Base-by-base conservation (phyloP, 805 yeast genomes). In the Zygotorulaspora florentina region DNA sequence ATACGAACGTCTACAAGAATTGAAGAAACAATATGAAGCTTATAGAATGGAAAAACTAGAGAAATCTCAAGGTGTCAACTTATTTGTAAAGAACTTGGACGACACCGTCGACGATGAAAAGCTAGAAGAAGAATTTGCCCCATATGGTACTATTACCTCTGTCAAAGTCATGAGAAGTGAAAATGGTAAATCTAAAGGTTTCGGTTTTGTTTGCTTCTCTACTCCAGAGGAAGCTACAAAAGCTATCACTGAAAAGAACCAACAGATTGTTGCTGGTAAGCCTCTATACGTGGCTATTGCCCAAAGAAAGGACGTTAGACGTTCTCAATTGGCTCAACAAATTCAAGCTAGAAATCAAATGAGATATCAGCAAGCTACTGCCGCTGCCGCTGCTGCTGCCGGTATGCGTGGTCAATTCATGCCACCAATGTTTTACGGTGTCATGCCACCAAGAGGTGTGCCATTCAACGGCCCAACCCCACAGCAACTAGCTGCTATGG, bases 281-380 rank as follows among this genome's bases (percentile, higher is more conserved):
- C 99, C 98, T 64, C 79, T 93, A 67, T 93, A 91, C 70, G 99
- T 93, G 73, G 96, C 97, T 51, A 82, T 93, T 66, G 99, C 99
- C 61, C 99, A 93, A 81, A 87, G 96, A 73, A 91, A 88, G 77
- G 99, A 91, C 61, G 96, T 88, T 48, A 89, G 99, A 81, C 85
- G 96, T 70, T 80, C 87, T 62, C 98, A 93, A 77, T 79, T 93
- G 70, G 91, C 88, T 71, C 98, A 93, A 76, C 98, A 93, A 75
- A 86, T 89, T 68, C 95, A 87, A 72, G 97, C 96, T 58, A 87
- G 96, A 78, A 88, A 87, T 81, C 97, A 91, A 75, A 81, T 90
- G 85, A 87, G 97, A 80, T 79, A 89, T 80, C 98, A 91, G 78
- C 96, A 89, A 73, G 95, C 90, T 69, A 95, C 95, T 56, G 66